Conservation (phyloP, 306 rosid species). For the Quercus aquifolioides region DNA sequence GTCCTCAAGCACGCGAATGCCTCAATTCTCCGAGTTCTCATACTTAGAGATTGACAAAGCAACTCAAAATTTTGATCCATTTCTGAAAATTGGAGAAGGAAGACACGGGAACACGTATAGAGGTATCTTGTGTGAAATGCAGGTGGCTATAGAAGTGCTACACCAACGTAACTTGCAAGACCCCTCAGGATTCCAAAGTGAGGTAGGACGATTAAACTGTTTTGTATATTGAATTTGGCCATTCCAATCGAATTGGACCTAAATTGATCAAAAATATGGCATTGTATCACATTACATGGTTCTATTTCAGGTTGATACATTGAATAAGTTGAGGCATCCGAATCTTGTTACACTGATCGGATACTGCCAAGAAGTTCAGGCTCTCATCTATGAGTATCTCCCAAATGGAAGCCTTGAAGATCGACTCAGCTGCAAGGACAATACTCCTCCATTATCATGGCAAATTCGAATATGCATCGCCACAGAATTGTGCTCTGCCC, state of each 20-base stretch:
- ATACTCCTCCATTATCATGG: slow-evolving; percentile 76
- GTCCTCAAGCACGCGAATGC: slow-evolving; percentile 19
- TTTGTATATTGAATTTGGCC: background rate
- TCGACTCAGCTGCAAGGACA: slow-evolving; percentile 64
- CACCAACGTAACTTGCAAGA: slow-evolving; percentile 39
- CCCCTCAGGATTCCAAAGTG: slow-evolving; percentile 49
- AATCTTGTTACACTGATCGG: slow-evolving; percentile 86
- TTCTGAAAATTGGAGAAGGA: slow-evolving; percentile 55
- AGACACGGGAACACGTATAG: slow-evolving; percentile 46
- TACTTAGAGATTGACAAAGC: slow-evolving; percentile 43
- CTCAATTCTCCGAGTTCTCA: slow-evolving; percentile 40
- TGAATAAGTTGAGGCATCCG: slow-evolving; percentile 79
- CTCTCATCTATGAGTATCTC: slow-evolving; percentile 77
- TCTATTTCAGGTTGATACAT: slow-evolving; percentile 59
- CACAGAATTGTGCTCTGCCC: slow-evolving; percentile 74
- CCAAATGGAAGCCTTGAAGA: slow-evolving; percentile 94
- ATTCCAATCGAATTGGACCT: background rate
- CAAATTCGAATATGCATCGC: slow-evolving; percentile 68
- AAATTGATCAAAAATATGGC: background rate
- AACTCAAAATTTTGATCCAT: slow-evolving; percentile 32
- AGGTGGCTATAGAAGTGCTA: slow-evolving; percentile 46
- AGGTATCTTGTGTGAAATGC: slow-evolving; percentile 38
- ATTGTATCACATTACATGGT: background rate
- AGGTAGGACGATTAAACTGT: slow-evolving; percentile 21
- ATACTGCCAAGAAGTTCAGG: slow-evolving; percentile 60